Conservation (phyloP, 192 early-diverging fungal genomes). For the Dissophora globulifera region DNA sequence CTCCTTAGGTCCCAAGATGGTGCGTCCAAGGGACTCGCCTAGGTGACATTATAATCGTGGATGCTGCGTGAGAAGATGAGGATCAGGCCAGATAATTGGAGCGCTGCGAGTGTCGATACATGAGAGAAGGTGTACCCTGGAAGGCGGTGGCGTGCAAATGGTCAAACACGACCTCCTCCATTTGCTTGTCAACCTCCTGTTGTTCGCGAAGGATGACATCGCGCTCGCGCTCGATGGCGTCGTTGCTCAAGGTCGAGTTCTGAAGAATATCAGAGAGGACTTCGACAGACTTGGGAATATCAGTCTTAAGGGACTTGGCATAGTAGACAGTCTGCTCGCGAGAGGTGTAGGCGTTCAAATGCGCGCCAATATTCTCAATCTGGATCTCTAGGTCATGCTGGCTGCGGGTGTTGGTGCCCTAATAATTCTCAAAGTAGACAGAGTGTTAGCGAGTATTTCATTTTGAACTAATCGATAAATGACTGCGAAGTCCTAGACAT, state of each 20-base stretch:
- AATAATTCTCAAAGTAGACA: background rate
- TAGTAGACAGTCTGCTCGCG: conserved; percentile 99
- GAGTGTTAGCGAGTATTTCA: too few species aligned
- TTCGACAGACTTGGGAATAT: conserved; percentile 90
- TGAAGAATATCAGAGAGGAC: conserved; percentile 96
- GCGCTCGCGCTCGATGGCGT: conserved; percentile 95
- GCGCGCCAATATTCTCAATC: conserved; percentile 98
- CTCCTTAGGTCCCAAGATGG: conserved; percentile 93
- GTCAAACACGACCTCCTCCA: conserved; percentile 99
- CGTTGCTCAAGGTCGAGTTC: conserved; percentile 82
- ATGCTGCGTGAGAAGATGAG: conserved; percentile 59
- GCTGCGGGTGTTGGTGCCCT: conserved; percentile 88
- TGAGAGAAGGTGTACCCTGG: conserved; percentile 62
- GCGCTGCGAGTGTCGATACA: conserved; percentile 88
- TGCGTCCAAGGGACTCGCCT: conserved; percentile 69
- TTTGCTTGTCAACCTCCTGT: conserved; percentile 89
- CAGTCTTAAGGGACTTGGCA: conserved; percentile 91
- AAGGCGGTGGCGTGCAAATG: conserved; percentile 97
- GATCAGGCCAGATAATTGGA: conserved; percentile 93
- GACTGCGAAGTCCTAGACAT: too few species aligned
- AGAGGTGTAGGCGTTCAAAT: conserved; percentile 98
- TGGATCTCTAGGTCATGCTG: conserved; percentile 93
- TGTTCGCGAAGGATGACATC: conserved; percentile 97
- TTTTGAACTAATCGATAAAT: too few species aligned
- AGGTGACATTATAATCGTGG: conserved; percentile 16